Conservation (phyloP, 495 filamentous ascomycete species). For the Podospora sp. region DNA sequence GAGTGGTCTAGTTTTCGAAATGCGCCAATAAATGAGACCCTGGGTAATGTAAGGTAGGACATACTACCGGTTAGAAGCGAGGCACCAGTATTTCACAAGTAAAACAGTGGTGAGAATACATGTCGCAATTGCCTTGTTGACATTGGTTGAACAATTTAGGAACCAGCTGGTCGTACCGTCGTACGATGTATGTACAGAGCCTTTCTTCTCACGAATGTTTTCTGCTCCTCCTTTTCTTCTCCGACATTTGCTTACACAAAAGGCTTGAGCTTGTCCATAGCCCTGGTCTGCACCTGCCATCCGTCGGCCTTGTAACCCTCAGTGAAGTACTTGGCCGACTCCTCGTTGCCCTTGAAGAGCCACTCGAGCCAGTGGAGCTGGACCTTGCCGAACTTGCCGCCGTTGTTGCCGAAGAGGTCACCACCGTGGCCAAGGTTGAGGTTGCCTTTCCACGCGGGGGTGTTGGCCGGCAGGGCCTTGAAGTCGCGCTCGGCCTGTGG, state of each 20-base stretch:
- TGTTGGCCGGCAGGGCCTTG: conserved; percentile 16
- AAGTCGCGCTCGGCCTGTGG: conserved; percentile 22
- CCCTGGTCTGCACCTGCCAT: conserved; percentile 5
- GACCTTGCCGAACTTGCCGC: conserved; percentile 20
- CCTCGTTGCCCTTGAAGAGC: conserved; percentile 19
- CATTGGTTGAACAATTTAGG: too few relatives aligned
- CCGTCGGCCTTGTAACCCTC: conserved; percentile 20
- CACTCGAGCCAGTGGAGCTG: conserved; percentile 15
- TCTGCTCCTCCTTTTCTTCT: background rate
- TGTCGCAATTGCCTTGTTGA: too few relatives aligned
- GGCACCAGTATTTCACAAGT: too few relatives aligned
- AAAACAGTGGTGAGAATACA: too few relatives aligned
- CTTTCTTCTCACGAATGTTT: background rate
- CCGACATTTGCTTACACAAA: background rate
- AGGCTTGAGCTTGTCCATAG: background rate
- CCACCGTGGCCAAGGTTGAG: conserved; percentile 21
- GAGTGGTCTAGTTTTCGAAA: too few relatives aligned
- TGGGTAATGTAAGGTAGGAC: too few relatives aligned
- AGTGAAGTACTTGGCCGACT: conserved; percentile 12
- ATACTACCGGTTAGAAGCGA: too few relatives aligned
- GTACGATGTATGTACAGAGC: background rate
- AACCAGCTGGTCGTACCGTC: too few relatives aligned
- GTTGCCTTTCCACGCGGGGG: conserved; percentile 21
- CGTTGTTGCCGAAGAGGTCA: conserved; percentile 16
- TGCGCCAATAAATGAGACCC: too few relatives aligned